Evolutionary conservation across 805 yeast genomes (phyloP), one percentile per base, ranked within the genome.

Genomic region (Saturnispora mendoncae): DNA sequence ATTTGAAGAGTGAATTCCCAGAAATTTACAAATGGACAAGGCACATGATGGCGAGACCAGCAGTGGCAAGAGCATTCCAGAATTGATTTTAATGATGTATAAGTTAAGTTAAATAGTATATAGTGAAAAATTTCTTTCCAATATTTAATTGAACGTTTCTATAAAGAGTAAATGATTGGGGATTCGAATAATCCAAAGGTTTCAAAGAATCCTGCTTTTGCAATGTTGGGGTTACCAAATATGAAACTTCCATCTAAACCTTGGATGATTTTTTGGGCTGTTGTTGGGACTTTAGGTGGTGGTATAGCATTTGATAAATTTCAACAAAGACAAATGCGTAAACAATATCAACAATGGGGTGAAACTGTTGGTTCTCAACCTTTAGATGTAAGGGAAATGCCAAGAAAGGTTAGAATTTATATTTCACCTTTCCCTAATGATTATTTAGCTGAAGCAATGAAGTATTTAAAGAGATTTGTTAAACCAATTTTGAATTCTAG

Each of bases 381-480:
- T 7, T 51, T 78, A 33, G 55, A 58, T 2, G 60, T 77, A 1
- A 63, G 73, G 43, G 68, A 70, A 41, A 52, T 72, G 17, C 85
- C 95, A 2, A 71, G 98, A 45, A 84, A 80, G 51, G 65, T 92
- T 36, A 76, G 84, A 2, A 78, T 92, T 2, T 88, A 80, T 57
- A 72, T 88, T 43, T 94, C 95, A 0, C 98, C 98, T n/a, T 97
- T 97, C 7, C 97, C 98, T 17, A 84, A 84, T 53, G 97, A 90
- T 57, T 84, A 76, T 51, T 62, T 90, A 37, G 92, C 80, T 32
- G 80, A 78, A 43, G 76, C 90, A 9, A 55, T 83, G 60, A 74
- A 71, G 46, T 72, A 84, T 41, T 85, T 88, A 68, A 73, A 85
- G 49, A 75, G 79, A 40, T 87, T 74, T 55, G 71, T 86, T 49